phyloP scores from a whole-genome alignment of 768 basidiomycete species.

The Obba rivulosa region DNA sequence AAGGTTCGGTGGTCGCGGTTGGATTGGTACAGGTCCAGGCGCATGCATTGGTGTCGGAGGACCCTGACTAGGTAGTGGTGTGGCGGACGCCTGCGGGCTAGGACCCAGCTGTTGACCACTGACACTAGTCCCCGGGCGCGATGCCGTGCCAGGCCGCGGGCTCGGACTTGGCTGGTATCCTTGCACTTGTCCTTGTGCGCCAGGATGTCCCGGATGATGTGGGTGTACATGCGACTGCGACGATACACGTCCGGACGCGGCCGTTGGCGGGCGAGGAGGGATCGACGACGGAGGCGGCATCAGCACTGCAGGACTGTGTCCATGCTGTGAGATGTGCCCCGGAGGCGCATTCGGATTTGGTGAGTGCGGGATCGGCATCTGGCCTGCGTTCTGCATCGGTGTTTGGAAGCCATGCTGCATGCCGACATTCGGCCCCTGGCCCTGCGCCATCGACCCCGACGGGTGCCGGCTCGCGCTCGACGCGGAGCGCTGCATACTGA shows the following conservation, averaged over 20 bases:
- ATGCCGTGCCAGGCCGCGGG: slow-evolving; percentile 12
- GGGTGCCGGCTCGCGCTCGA: too few species aligned
- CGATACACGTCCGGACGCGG: slow-evolving; percentile 13
- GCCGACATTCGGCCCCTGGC: slow-evolving; percentile 11
- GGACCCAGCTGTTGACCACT: slow-evolving; percentile 13
- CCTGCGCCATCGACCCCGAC: not conserved
- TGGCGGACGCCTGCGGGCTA: slow-evolving; percentile 18
- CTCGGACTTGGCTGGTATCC: slow-evolving; percentile 10
- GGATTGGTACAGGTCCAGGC: slow-evolving; percentile 16
- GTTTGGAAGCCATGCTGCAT: slow-evolving; percentile 4
- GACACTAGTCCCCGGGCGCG: slow-evolving; percentile 7
- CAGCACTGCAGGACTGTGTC: slow-evolving; percentile 4
- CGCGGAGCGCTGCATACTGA: too few species aligned
- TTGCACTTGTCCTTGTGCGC: slow-evolving; percentile 7
- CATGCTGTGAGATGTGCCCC: not conserved
- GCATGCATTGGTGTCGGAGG: not conserved
- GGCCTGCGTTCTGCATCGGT: too few species aligned
- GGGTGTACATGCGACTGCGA: slow-evolving; percentile 12
- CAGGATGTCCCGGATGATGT: slow-evolving; percentile 10
- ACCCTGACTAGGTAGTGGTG: slow-evolving; percentile 10
- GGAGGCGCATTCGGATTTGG: too few species aligned
- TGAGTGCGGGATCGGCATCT: slow-evolving; percentile 1
- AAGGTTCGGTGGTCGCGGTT: slow-evolving; percentile 15
- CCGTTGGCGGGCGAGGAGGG: slow-evolving; percentile 21
- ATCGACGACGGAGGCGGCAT: slow-evolving; percentile 23